Base-by-base conservation (phyloP, 495 filamentous ascomycete species). In the Cercophora samala region DNA sequence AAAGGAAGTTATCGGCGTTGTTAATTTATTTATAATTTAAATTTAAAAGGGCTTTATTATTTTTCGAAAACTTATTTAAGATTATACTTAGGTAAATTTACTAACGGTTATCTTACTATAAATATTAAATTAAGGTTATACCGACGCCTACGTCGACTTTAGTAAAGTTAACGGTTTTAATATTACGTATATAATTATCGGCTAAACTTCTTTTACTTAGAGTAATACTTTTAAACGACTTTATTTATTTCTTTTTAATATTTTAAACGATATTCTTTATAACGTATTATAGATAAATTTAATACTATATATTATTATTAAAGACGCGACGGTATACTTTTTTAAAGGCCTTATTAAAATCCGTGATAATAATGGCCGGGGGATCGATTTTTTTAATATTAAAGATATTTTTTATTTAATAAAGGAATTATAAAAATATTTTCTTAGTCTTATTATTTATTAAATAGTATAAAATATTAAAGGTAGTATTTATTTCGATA, bases 241-340 rank as follows among this genome's bases (percentile, higher is more conserved):
- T 26, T 54, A 42, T 29, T 59, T 53, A 67, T 32, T 67, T 67
- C 22, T 62, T 67, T 51, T 37, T 62, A 58, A 52, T 63, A 61
- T 67, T 67, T 23, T 26, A 52, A 2, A 24, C 51, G 19, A 67
- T 42, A 22, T 67, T 67, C 53, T 67, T 67, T 58, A 67, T 63
- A 56, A 67, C 58, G 63, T 67, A 58, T 59, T 63, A 67, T 67
- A 67, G 4, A 23, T 26, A 67, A 26, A 67, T 54, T 24, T 67
- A 63, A 26, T 67, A 42, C 9, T 67, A 21, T 22, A 54, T 19
- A 19, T 32, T 32, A 67, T 64, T 19, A 18, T 29, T 64, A 58
- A 64, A 63, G 37, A 63, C 24, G 3, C 3, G 18, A 18, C 32
- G n/a, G n/a, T 22, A 23, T n/a, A n/a, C n/a, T n/a, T n/a, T n/a